These are phyloP conservation scores for Aureobasidium lini DNA, from an alignment of 2,329 filamentous ascomycete genomes.

Conservation along the genomic window DNA sequence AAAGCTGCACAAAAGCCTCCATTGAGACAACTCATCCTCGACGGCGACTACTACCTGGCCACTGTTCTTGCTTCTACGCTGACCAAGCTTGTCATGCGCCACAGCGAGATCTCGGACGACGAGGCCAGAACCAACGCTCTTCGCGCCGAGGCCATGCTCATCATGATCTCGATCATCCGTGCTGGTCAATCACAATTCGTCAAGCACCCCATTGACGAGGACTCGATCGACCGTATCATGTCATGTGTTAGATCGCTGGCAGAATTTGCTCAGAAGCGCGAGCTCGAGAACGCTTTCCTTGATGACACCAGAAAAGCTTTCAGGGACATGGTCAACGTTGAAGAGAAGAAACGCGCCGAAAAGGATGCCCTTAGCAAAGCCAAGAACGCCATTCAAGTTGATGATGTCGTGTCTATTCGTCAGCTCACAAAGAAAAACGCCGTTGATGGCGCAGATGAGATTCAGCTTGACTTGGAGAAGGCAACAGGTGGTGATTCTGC, in stretches of 20 bases:
- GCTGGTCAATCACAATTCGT: constrained; percentile 99
- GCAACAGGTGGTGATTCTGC: constrained; percentile 84
- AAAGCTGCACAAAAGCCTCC: constrained; percentile 96
- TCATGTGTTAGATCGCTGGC: constrained; percentile 87
- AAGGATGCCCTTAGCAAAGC: constrained; percentile 90
- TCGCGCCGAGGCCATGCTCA: constrained; percentile 94
- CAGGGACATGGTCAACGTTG: constrained; percentile 91
- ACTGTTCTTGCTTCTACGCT: constrained; percentile 93
- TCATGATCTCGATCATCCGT: constrained; percentile 98
- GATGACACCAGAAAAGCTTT: constrained; percentile 95
- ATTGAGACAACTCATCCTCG: constrained; percentile 85
- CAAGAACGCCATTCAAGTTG: constrained; percentile 88
- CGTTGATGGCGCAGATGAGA: constrained; percentile 72
- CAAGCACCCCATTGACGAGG: constrained; percentile 93
- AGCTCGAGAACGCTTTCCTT: constrained; percentile 85
- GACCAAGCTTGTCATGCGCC: constrained; percentile 95
- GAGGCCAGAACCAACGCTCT: constrained; percentile 83
- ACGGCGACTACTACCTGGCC: constrained; percentile 93
- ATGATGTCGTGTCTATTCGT: constrained; percentile 87
- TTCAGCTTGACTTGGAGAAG: constrained; percentile 84
- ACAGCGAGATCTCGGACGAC: constrained; percentile 86
- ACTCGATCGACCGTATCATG: constrained; percentile 98
- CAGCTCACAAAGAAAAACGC: constrained; percentile 89
- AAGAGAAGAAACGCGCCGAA: constrained; percentile 95
- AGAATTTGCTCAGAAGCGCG: constrained; percentile 82